Base-by-base conservation (phyloP, 805 yeast species). In the Starmerella bombicola region DNA sequence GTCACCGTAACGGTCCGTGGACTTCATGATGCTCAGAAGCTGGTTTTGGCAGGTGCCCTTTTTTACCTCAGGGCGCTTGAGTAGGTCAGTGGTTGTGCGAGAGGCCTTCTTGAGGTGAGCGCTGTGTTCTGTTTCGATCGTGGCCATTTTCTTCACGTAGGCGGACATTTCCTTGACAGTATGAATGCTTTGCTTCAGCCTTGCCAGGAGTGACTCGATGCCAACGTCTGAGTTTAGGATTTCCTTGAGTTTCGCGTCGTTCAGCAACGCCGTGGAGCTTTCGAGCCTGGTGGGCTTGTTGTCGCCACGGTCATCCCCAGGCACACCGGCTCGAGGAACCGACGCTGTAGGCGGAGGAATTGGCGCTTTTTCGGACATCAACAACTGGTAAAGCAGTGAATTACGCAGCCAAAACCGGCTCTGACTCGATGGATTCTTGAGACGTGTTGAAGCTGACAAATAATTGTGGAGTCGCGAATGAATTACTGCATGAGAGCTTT, bases 121-220 rank as follows among this genome's bases (percentile, higher is more conserved):
- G 31, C 74, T 73, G 48, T 83, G 81, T 43, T 80, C 93, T 49
- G 78, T 81, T 58, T 84, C 95, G 38, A 78, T 69, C 25, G 71
- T 63, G 22, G 84, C 84, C 53, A 81, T 79, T 60, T 78, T 81
- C 57, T 79, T 80, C 41, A 88, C 65, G 59, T 74, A 91, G 50
- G 74, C 74, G 22, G 83, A 68, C 52, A 84, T 78, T 55, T 91
- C 97, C 54, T 85, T 95, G 49, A 93, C 78, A 0, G 93, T 77
- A 45, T 69, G 68, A 33, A 86, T 68, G 43, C 85, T 74, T 58
- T 79, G 88, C 61, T 88, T 88, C 42, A 86, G 67, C 31, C 93
- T 68, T 1, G 68, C 62, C 37, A 86, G 65, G 16, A 88, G 65
- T 0, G 83, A 68, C 45, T 80, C 91, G 38, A 84, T 70, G 2